Evolutionary conservation across 441 rosid genomes (phyloP).

Genomic region (Aquilaria agallochum): DNA sequence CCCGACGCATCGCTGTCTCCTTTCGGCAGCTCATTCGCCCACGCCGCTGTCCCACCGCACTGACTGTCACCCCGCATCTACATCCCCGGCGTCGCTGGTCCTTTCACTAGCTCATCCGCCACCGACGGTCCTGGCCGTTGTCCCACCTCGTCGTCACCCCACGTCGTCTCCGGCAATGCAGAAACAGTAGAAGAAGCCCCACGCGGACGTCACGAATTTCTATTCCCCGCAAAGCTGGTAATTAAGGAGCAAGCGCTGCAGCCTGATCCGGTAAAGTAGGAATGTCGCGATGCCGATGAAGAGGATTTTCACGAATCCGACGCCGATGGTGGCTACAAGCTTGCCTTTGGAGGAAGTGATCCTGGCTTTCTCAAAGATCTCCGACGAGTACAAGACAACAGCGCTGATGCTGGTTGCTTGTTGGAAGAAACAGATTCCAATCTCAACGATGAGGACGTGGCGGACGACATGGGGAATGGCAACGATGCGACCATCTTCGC

Average conservation of each 20-base stretch:
- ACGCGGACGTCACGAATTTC: too few species aligned
- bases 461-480: conserved; percentile 50
- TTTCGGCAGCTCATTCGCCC: too few species aligned
- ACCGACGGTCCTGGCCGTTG: too few species aligned
- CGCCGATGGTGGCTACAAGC: conserved; percentile 67
- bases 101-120: too few species aligned
- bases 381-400: conserved; percentile 56
- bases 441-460: conserved; percentile 48
- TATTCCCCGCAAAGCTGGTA: too few species aligned
- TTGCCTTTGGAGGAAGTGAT: conserved; percentile 26
- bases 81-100: too few species aligned
- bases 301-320: conserved; percentile 49
- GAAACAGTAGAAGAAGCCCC: too few species aligned
- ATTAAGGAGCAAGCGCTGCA: conserved; percentile 12
- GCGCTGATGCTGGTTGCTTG: conserved; percentile 67
- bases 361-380: conserved; percentile 61
- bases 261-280: conserved; percentile 1
- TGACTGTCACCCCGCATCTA: too few species aligned
- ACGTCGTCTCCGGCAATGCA: too few species aligned
- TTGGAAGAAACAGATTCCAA: conserved; percentile 71
- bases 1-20: too few species aligned
- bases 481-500: conserved; percentile 13
- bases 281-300: conserved; percentile 61
- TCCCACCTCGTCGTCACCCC: too few species aligned
- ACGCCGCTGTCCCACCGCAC: too few species aligned